phyloP scores from a whole-genome alignment of 129 eudicot genomes.

The Logfia minima region DNA sequence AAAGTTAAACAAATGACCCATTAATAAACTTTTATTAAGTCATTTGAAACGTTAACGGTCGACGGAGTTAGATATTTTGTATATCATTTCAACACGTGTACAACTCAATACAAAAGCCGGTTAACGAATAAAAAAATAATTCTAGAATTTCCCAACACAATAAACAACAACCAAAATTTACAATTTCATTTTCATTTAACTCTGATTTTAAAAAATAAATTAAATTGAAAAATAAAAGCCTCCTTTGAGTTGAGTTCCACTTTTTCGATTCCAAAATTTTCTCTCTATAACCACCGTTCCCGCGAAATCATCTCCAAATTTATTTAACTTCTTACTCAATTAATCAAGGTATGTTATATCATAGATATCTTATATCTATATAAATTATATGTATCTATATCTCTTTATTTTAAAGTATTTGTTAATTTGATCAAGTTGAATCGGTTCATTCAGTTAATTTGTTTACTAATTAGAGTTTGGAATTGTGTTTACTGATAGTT shows the following conservation, averaged over 20 bases:
- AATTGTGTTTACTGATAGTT: neutral
- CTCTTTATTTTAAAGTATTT: neutral
- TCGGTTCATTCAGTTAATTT: neutral
- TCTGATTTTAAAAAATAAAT: slow-evolving; percentile 34
- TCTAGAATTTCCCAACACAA: slow-evolving; percentile 22
- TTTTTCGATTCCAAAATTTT: slow-evolving; percentile 27
- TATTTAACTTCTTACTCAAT: neutral
- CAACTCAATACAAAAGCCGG: slow-evolving; percentile 24
- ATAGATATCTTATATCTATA: neutral
- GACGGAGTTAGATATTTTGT: neutral
- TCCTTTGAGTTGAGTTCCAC: slow-evolving; percentile 33
- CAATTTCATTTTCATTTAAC: slow-evolving; percentile 30
- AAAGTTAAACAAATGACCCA: too few species aligned
- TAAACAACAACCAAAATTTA: slow-evolving; percentile 1
- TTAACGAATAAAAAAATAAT: slow-evolving; percentile 28
- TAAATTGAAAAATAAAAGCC: neutral
- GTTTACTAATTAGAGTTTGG: neutral
- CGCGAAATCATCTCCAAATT: slow-evolving; percentile 16
- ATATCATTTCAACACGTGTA: neutral
- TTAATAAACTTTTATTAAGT: too few species aligned
- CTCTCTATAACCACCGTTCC: slow-evolving; percentile 21
- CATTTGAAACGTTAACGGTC: too few species aligned
- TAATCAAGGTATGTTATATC: slow-evolving; percentile 30
- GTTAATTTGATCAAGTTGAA: neutral
- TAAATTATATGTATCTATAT: too few species aligned